phyloP scores from a whole-genome alignment of 371 early-diverging fungal species.

The Syncephalastrum racemosum region DNA sequence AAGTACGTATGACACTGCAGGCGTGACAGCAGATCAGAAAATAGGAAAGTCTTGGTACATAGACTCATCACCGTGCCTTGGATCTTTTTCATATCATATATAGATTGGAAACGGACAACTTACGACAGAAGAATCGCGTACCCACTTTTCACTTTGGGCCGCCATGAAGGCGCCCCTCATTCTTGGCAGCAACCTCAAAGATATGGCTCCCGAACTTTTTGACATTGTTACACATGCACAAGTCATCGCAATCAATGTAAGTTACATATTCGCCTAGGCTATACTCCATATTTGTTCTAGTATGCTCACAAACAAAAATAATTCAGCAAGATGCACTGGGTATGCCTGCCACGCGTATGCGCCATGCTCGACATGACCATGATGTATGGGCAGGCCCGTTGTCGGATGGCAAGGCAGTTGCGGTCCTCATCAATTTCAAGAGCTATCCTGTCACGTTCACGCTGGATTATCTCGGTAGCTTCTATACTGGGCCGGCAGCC shows the following conservation, averaged over 20 bases:
- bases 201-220: slow-evolving; percentile 19
- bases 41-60: neutral
- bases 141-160: slow-evolving; percentile 47
- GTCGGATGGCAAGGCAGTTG: slow-evolving; percentile 1
- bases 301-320: neutral
- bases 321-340: slow-evolving; percentile 39
- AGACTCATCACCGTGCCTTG: neutral
- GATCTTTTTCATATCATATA: neutral
- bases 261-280: neutral
- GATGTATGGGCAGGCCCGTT: slow-evolving; percentile 18
- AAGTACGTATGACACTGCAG: slow-evolving; percentile 6
- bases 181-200: slow-evolving; percentile 33
- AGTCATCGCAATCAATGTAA: slow-evolving; percentile 39
- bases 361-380: neutral
- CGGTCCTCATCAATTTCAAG: slow-evolving; percentile 12
- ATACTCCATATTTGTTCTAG: neutral
- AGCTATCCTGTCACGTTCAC: neutral
- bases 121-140: slow-evolving; percentile 30
- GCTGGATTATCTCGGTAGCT: neutral
- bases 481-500: no score
- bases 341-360: slow-evolving; percentile 8
- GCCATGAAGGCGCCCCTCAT: slow-evolving; percentile 47
- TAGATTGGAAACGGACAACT: slow-evolving; percentile 45
- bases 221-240: slow-evolving; percentile 29
- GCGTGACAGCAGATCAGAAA: neutral